phyloP scores from a whole-genome alignment of 164 flowering plant genomes.

The Pachysandra terminalis region DNA sequence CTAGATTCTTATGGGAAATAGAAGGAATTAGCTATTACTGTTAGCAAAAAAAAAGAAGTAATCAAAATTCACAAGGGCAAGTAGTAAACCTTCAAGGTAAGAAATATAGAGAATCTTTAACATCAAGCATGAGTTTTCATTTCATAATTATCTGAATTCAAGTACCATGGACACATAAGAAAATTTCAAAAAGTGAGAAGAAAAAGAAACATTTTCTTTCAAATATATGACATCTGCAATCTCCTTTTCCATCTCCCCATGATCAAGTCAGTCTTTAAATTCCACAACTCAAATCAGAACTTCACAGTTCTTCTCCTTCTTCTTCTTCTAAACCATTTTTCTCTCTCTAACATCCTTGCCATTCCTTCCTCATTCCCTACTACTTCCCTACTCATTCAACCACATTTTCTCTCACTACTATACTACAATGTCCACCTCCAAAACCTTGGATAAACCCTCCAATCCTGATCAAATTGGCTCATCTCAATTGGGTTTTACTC shows the following conservation, averaged over 20 bases:
- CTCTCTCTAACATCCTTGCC: slow-evolving; percentile 5
- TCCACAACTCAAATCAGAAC: slow-evolving; percentile 13
- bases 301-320: neutral
- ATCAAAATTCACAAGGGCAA: slow-evolving; percentile 1
- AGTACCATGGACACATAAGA: neutral
- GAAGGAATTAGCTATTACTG: too few species aligned
- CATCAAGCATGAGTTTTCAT: neutral
- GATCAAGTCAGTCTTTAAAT: slow-evolving; percentile 34
- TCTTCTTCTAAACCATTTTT: neutral
- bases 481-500: slow-evolving; percentile 40
- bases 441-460: slow-evolving; percentile 32
- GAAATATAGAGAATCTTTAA: neutral
- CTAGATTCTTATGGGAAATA: too few species aligned
- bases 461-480: slow-evolving; percentile 17
- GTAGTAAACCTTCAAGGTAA: neutral
- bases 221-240: slow-evolving; percentile 33
- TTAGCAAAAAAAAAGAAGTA: too few species aligned
- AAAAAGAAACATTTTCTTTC: slow-evolving; percentile 21
- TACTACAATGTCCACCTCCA: slow-evolving; percentile 37
- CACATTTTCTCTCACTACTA: slow-evolving; percentile 5
- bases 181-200: slow-evolving; percentile 6
- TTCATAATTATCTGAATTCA: neutral
- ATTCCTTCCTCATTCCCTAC: slow-evolving; percentile 5
- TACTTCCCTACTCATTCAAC: slow-evolving; percentile 5
- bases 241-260: slow-evolving; percentile 25